These are phyloP conservation scores for Fusarium sp. DNA, from an alignment of 2,329 filamentous ascomycete genomes.

Conservation along the genomic window DNA sequence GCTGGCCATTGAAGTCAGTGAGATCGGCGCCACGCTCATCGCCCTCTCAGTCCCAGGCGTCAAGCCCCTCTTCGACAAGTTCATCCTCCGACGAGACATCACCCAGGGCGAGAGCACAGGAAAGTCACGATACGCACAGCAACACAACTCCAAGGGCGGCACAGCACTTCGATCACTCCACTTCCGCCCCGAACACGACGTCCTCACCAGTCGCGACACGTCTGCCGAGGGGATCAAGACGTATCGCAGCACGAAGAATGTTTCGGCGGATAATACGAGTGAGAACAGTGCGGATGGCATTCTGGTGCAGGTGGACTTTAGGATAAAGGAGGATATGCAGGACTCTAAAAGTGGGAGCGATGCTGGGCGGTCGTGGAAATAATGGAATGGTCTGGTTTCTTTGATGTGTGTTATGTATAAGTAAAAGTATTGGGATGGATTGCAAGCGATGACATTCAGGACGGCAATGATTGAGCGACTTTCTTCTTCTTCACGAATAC, in stretches of 20 bases:
- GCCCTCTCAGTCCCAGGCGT: conserved; percentile 60
- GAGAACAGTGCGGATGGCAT: conserved; percentile 45
- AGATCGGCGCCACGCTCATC: conserved; percentile 60
- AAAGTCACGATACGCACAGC: conserved; percentile 38
- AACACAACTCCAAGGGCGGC: conserved; percentile 32
- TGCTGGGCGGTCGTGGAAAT: neutral
- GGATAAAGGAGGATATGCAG: conserved; percentile 43
- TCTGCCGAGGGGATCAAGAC: conserved; percentile 34
- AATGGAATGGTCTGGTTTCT: neutral
- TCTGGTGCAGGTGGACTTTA: conserved; percentile 49
- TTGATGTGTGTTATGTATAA: neutral
- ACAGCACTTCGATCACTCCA: conserved; percentile 45
- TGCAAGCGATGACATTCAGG: neutral
- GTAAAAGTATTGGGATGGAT: neutral
- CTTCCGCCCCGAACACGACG: conserved; percentile 43
- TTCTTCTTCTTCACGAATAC: neutral
- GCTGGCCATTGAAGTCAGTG: conserved; percentile 59
- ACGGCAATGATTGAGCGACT: neutral
- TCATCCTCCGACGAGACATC: conserved; percentile 41
- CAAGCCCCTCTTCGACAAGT: conserved; percentile 56
- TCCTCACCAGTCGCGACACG: conserved; percentile 41
- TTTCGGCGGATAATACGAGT: conserved; percentile 36
- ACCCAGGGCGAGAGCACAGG: conserved; percentile 27
- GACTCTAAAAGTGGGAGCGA: conserved; percentile 9
- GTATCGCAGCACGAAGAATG: conserved; percentile 31